Percentiles rank a stretch among this genome's conserved stretches.
Conservation (phyloP, 2,329 filamentous ascomycete species). For the Cladosporium velox region DNA sequence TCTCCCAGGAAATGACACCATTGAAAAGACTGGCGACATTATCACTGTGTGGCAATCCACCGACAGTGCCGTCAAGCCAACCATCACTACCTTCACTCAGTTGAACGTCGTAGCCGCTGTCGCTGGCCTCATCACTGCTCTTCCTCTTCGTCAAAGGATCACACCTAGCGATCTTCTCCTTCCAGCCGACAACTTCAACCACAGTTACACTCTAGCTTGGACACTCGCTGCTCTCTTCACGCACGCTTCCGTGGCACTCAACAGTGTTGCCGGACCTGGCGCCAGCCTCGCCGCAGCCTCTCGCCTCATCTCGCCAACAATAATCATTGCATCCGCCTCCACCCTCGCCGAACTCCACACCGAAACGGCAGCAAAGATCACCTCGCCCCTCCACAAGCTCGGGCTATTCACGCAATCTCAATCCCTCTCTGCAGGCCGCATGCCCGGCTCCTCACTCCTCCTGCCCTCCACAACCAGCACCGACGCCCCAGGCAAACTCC, state of each 20-base stretch:
- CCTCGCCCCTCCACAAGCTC: slow-evolving; percentile 64
- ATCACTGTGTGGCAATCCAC: slow-evolving; percentile 67
- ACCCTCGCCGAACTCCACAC: slow-evolving; percentile 71
- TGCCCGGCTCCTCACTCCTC: slow-evolving; percentile 67
- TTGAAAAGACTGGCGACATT: slow-evolving; percentile 50
- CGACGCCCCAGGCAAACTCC: slow-evolving; percentile 69
- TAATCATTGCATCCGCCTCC: slow-evolving; percentile 75
- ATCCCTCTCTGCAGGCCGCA: slow-evolving; percentile 69
- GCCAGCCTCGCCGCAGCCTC: slow-evolving; percentile 73
- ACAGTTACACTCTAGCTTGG: slow-evolving; percentile 75
- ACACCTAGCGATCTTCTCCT: slow-evolving; percentile 77
- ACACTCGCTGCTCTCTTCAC: slow-evolving; percentile 81
- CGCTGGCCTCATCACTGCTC: slow-evolving; percentile 71
- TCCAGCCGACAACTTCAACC: slow-evolving; percentile 76
- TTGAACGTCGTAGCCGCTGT: slow-evolving; percentile 86
- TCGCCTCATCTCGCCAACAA: slow-evolving; percentile 74
- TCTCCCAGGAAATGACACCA: slow-evolving; percentile 64
- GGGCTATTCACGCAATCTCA: slow-evolving; percentile 73
- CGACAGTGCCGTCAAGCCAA: slow-evolving; percentile 49
- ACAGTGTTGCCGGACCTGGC: slow-evolving; percentile 76
- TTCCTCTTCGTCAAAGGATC: slow-evolving; percentile 75
- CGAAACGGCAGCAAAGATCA: slow-evolving; percentile 53
- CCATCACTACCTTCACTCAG: slow-evolving; percentile 79
- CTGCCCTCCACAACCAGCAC: slow-evolving; percentile 60
- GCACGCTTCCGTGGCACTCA: slow-evolving; percentile 83